Conservation (phyloP, 495 filamentous ascomycete genomes). For the Hyaloscypha bicolor region DNA sequence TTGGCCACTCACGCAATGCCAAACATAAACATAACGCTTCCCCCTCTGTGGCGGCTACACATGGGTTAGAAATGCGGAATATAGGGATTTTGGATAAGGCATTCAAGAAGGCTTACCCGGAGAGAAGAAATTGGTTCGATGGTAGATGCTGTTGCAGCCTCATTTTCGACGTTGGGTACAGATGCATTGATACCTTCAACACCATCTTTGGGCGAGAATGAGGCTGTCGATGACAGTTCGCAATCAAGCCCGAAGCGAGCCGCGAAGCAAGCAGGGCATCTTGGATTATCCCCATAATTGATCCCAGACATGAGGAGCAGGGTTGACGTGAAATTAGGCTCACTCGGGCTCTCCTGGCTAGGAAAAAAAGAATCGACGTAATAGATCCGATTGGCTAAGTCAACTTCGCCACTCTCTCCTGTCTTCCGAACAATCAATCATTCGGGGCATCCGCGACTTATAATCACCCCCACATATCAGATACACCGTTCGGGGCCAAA, state of each 20-base stretch:
- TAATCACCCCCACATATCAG: background rate
- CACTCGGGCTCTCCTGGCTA: background rate
- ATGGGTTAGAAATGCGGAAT: background rate
- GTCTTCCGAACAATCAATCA: background rate
- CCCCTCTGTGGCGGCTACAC: conserved; percentile 5
- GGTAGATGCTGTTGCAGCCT: background rate
- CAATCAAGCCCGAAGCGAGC: background rate
- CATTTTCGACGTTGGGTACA: conserved; percentile 1
- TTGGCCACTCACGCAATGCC: background rate
- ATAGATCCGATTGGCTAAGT: background rate
- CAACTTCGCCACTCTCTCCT: background rate
- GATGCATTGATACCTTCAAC: conserved; percentile 2
- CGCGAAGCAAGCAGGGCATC: background rate
- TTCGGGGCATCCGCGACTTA: background rate
- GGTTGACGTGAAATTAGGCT: background rate
- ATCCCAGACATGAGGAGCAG: conserved; percentile 1
- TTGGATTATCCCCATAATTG: background rate
- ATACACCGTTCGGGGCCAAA: too few species aligned
- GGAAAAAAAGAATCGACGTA: background rate
- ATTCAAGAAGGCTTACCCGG: conserved; percentile 4
- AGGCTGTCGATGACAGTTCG: background rate
- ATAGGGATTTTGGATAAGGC: background rate
- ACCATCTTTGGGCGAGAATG: background rate
- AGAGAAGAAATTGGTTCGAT: conserved; percentile 2
- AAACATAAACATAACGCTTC: conserved; percentile 5